A percentile compares a stretch with the other conserved stretches of the same genome.
Evolutionary conservation across 1,284 basidiomycete genomes (phyloP).

Genomic region (Ganoderma resinaceum): DNA sequence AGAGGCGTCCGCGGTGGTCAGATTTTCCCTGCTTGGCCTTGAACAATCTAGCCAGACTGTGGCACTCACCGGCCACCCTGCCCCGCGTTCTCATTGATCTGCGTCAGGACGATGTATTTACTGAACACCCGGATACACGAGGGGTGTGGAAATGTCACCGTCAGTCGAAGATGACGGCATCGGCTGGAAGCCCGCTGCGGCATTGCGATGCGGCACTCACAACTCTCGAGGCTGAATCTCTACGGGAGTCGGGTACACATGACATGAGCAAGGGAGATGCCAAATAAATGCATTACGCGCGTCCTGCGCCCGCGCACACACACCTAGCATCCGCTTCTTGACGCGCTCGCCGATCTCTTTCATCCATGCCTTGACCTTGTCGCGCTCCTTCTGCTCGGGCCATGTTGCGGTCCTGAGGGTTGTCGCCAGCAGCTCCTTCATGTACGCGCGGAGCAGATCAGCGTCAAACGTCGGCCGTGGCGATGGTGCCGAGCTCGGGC

Average conservation of each 20-base stretch:
- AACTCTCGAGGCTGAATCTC: constrained; percentile 81
- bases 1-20: constrained; percentile 10
- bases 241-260: constrained; percentile 30
- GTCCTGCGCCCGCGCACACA: constrained; percentile 24
- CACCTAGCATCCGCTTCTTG: constrained; percentile 78
- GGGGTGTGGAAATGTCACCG: not conserved
- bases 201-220: constrained; percentile 54
- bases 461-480: constrained; percentile 73
- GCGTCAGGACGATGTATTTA: constrained; percentile 84
- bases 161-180: constrained; percentile 3
- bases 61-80: constrained; percentile 76
- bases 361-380: constrained; percentile 75
- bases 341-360: constrained; percentile 83
- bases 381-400: constrained; percentile 71
- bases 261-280: not conserved
- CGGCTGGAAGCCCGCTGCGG: constrained; percentile 12
- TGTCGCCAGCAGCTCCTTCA: constrained; percentile 77
- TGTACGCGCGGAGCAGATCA: constrained; percentile 75
- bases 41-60: constrained; percentile 9
- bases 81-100: constrained; percentile 81
- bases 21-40: constrained; percentile 10
- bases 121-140: constrained; percentile 44
- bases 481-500: constrained; percentile 59
- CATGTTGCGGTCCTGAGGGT: constrained; percentile 70
- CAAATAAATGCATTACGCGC: not conserved